Evolutionary conservation across 345 rosid genomes (phyloP).

Genomic region (Psidium friedrichsthalianum): DNA sequence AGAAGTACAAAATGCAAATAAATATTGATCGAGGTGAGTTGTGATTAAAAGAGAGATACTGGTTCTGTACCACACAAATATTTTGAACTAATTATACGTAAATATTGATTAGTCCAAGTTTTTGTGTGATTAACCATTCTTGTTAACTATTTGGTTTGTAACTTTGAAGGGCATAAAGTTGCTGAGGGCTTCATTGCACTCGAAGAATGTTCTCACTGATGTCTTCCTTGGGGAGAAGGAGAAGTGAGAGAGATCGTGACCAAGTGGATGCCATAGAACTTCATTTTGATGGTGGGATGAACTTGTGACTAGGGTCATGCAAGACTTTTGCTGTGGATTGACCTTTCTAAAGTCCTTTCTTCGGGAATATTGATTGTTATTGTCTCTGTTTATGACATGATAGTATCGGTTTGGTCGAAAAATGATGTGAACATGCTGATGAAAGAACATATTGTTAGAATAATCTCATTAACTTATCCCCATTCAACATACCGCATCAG

Average conservation of each 20-base stretch:
- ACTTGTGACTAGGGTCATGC: background rate
- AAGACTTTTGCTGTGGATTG: background rate
- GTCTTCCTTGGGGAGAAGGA: background rate
- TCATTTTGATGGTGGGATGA: background rate
- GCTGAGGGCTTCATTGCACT: constrained; percentile 9
- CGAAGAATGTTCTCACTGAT: constrained; percentile 16
- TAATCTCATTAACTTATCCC: background rate
- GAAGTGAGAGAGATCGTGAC: background rate
- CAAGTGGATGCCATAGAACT: background rate
- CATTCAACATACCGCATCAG: background rate
- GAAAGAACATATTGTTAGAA: background rate
- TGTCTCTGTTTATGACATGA: background rate
- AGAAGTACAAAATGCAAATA: background rate
- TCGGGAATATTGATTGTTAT: background rate
- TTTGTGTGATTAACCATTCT: background rate
- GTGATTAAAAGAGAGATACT: background rate
- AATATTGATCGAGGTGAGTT: background rate
- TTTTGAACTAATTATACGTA: background rate
- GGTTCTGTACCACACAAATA: too few species aligned
- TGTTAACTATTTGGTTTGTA: background rate
- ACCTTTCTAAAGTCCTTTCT: background rate
- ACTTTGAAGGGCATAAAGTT: constrained; percentile 1
- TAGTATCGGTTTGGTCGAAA: background rate
- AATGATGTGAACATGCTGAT: background rate
- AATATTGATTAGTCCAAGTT: background rate